phyloP scores from a whole-genome alignment of 2,329 filamentous ascomycete species.

The Colletotrichum gigasporum region DNA sequence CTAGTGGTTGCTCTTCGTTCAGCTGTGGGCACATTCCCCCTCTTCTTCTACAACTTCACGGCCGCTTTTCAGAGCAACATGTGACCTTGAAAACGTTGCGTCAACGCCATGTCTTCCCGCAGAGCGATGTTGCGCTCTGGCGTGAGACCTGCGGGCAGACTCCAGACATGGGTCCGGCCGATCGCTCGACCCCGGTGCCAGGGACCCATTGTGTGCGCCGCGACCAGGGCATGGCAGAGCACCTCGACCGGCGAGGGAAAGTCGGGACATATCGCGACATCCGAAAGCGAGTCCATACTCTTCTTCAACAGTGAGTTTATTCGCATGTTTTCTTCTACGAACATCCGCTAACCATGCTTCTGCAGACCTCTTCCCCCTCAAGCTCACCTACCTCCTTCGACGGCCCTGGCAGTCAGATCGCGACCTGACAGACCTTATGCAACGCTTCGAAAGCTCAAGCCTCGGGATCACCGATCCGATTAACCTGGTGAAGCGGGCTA shows the following conservation, averaged over 20 bases:
- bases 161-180: conserved; percentile 10
- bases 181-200: background rate
- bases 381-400: conserved; percentile 62
- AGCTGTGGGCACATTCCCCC: background rate
- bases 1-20: too few species aligned
- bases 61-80: conserved; percentile 6
- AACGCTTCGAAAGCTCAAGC: conserved; percentile 60
- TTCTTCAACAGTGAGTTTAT: conserved; percentile 83
- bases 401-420: conserved; percentile 58
- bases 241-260: conserved; percentile 67
- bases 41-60: background rate
- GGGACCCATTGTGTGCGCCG: conserved; percentile 1
- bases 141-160: background rate
- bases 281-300: conserved; percentile 80
- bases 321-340: background rate
- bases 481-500: conserved; percentile 66
- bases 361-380: conserved; percentile 84
- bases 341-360: background rate
- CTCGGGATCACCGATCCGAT: conserved; percentile 62
- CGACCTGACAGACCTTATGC: conserved; percentile 60
- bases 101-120: conserved; percentile 10
- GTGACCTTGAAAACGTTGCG: background rate
- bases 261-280: conserved; percentile 83
- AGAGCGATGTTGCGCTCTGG: conserved; percentile 23
- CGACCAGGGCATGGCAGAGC: conserved; percentile 50